Conservation (phyloP, 2,329 filamentous ascomycete genomes). For the Talaromyces sp. region DNA sequence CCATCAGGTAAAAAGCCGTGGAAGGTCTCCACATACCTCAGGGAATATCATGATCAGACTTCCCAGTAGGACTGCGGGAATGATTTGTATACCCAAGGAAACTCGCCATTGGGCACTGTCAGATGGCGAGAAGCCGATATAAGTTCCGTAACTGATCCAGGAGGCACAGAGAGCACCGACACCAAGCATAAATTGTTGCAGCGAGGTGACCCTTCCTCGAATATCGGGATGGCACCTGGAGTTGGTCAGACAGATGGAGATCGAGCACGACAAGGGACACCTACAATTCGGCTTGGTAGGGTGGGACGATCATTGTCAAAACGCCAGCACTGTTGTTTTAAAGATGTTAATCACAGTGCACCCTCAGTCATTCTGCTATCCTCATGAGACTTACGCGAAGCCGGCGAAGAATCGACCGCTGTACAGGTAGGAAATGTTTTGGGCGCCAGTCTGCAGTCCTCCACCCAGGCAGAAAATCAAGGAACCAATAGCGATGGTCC, state of each 20-base stretch:
- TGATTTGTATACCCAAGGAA: slow-evolving; percentile 65
- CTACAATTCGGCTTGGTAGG: slow-evolving; percentile 71
- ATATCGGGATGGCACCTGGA: slow-evolving; percentile 65
- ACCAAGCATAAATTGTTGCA: slow-evolving; percentile 81
- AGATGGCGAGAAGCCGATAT: slow-evolving; percentile 47
- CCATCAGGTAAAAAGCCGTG: slow-evolving; percentile 18
- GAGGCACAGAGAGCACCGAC: slow-evolving; percentile 68
- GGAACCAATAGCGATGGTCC: slow-evolving; percentile 69
- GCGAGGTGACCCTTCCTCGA: slow-evolving; percentile 67
- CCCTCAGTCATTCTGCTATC: slow-evolving; percentile 24
- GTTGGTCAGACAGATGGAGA: not conserved
- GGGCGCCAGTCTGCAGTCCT: slow-evolving; percentile 67
- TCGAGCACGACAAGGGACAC: not conserved
- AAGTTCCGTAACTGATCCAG: slow-evolving; percentile 68
- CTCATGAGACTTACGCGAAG: slow-evolving; percentile 49
- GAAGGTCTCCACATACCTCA: slow-evolving; percentile 43
- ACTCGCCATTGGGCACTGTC: slow-evolving; percentile 59
- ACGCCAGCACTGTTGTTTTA: slow-evolving; percentile 51
- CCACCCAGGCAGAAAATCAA: slow-evolving; percentile 70
- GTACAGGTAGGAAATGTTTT: slow-evolving; percentile 59
- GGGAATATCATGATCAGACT: slow-evolving; percentile 68
- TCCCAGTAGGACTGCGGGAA: slow-evolving; percentile 63
- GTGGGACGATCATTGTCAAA: slow-evolving; percentile 61
- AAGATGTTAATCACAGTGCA: slow-evolving; percentile 39
- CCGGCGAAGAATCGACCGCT: slow-evolving; percentile 67